Base-by-base conservation (phyloP, 495 filamentous ascomycete species). In the Lophium mytilinum region DNA sequence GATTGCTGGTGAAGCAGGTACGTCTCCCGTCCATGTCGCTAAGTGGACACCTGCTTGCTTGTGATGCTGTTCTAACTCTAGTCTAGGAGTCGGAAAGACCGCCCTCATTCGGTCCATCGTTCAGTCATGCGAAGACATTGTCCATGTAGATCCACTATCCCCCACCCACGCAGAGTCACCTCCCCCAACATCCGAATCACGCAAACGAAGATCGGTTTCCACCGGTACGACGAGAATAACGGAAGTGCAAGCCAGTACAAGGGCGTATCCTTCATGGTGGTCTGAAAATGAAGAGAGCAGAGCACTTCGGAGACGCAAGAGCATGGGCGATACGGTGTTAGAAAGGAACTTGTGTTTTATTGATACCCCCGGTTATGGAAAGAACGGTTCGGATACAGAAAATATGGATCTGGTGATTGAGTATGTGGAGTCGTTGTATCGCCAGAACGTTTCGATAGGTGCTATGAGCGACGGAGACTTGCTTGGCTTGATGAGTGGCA, bases 291-390 rank as follows among this genome's bases (percentile, higher is more conserved):
- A 94, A 39, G 83, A 89, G 51, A 85, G 83, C 45, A 80, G 78
- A 39, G 72, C 85, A 33, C 71, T 90, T 14, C 76, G 80, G 55
- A 79, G 88, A 55, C 80, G 89, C 58, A 95, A 89, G 72, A 93
- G 87, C 62, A 72, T 83, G 55, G 87, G 84, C 9, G 93, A 93
- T 55, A 78, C 83, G 35, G 83, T 96, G 39, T 75, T 98, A 52
- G 93, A 98, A 66, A 79, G 93, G 34, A 98, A 98, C 71, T 64
- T 98, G 9, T 96, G 90, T 67, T 98, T 98, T 68, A 85, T 96
- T 52, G 93, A 98, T 74, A 95, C 90, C 9, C 84, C 86, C 21
- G 83, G 87, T n/a, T 87, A 83, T 69, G 78, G 79, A 14, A 75
- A 70, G 64, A 78, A 78, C 36, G 76, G 80, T 39, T 85, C 83